A percentile compares a stretch with the other conserved stretches of the same genome.
These are phyloP conservation scores for Rhododendron molle DNA, from an alignment of 148 eudicot species.

Conservation along the genomic window DNA sequence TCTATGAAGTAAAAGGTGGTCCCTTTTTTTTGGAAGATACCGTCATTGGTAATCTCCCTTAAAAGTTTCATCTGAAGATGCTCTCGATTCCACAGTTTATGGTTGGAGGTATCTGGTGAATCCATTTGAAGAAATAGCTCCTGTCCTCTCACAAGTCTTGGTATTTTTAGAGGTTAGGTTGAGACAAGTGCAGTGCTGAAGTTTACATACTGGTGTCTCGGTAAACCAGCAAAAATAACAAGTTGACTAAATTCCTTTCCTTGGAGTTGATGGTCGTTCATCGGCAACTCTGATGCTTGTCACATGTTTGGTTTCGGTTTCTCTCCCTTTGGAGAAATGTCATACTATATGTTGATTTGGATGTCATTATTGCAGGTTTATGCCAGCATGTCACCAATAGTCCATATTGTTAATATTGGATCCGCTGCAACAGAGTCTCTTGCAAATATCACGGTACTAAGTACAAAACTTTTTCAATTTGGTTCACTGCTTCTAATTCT, in stretches of 20 bases:
- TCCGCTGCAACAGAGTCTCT: slow-evolving; percentile 64
- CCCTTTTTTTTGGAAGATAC: background rate
- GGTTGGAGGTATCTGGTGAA: background rate
- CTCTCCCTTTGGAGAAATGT: background rate
- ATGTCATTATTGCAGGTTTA: slow-evolving; percentile 52
- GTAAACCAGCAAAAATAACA: background rate
- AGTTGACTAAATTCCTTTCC: background rate
- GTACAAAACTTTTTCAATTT: background rate
- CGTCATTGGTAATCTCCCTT: background rate
- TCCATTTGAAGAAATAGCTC: background rate
- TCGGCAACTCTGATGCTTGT: background rate
- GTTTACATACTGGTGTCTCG: background rate
- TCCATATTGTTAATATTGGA: slow-evolving; percentile 70
- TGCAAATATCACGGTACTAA: slow-evolving; percentile 77
- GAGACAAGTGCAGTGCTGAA: background rate
- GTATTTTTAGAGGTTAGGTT: background rate
- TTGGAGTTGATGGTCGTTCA: background rate
- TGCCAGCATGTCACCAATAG: slow-evolving; percentile 85
- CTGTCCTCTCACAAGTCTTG: background rate
- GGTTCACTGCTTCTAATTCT: background rate
- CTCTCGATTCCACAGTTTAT: background rate
- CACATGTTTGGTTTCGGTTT: background rate
- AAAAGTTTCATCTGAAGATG: background rate
- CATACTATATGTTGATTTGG: background rate
- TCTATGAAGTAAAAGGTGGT: background rate